phyloP scores from a whole-genome alignment of 768 basidiomycete genomes.

The Amanita muscaria region DNA sequence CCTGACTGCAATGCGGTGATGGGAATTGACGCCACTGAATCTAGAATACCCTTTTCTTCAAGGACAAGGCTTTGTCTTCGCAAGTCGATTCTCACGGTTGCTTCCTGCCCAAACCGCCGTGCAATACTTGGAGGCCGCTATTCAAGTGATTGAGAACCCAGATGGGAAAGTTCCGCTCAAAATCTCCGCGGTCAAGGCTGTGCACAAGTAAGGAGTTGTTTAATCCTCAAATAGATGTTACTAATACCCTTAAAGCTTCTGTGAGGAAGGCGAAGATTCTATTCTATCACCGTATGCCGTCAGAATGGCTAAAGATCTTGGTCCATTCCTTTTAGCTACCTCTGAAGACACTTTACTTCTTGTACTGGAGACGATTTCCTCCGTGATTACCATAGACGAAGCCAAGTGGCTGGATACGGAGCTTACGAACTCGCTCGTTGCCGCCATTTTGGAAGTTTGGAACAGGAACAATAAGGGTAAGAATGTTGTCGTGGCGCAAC shows the following conservation, averaged over 20 bases:
- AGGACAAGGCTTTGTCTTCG: conserved; percentile 91
- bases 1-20: too few relatives aligned
- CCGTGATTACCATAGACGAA: conserved; percentile 65
- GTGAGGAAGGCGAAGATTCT: conserved; percentile 51
- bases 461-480: conserved; percentile 78
- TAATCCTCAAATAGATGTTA: background rate
- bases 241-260: conserved; percentile 43
- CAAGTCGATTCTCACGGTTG: conserved; percentile 75
- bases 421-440: conserved; percentile 55
- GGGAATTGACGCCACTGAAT: background rate
- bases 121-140: conserved; percentile 82
- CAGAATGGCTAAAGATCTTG: conserved; percentile 71
- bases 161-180: conserved; percentile 82
- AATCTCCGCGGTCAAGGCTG: conserved; percentile 86
- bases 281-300: conserved; percentile 56
- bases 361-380: conserved; percentile 77
- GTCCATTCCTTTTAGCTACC: conserved; percentile 72
- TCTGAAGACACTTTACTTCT: conserved; percentile 86
- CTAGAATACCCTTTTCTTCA: conserved; percentile 88
- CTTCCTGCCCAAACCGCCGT: conserved; percentile 65
- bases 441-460: conserved; percentile 75
- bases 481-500: conserved; percentile 3
- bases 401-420: conserved; percentile 65
- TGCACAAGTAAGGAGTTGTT: conserved; percentile 67
- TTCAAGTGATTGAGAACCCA: conserved; percentile 71